Conservation (phyloP, 306 rosid species). For the Rosa lucieae region DNA sequence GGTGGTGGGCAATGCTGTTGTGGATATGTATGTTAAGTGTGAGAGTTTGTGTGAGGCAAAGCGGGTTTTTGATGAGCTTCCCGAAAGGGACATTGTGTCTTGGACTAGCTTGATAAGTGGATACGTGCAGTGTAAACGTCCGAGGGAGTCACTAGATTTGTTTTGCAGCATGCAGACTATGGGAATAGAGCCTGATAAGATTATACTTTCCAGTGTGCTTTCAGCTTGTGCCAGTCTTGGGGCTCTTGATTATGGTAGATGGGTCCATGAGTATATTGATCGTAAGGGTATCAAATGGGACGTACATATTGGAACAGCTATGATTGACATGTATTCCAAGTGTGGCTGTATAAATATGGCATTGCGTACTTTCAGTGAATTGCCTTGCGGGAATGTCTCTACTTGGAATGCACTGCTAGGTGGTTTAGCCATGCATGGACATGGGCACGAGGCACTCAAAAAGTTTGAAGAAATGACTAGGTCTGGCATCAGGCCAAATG, state of each 20-base stretch:
- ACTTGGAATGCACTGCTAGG: conserved; percentile 75
- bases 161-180: conserved; percentile 50
- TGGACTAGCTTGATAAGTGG: conserved; percentile 78
- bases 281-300: conserved; percentile 58
- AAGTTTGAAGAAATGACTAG: conserved; percentile 52
- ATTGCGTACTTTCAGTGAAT: conserved; percentile 36
- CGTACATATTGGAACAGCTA: conserved; percentile 60
- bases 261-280: conserved; percentile 73
- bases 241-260: conserved; percentile 62
- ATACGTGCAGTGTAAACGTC: conserved; percentile 57
- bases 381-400: conserved; percentile 59
- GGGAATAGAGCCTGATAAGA: conserved; percentile 55
- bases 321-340: conserved; percentile 82
- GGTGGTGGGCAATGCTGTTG: conserved; percentile 59
- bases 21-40: conserved; percentile 77
- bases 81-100: conserved; percentile 59
- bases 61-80: conserved; percentile 53
- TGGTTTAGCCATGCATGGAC: conserved; percentile 72
- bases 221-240: conserved; percentile 81
- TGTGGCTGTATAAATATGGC: conserved; percentile 70
- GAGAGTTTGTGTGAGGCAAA: conserved; percentile 56
- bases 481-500: conserved; percentile 61
- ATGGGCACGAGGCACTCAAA: conserved; percentile 51
- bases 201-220: conserved; percentile 67
- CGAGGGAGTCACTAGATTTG: conserved; percentile 60